Evolutionary conservation across 768 basidiomycete species (phyloP), one percentile per base, ranked within the genome.

Genomic region (Tulasnella sp.): DNA sequence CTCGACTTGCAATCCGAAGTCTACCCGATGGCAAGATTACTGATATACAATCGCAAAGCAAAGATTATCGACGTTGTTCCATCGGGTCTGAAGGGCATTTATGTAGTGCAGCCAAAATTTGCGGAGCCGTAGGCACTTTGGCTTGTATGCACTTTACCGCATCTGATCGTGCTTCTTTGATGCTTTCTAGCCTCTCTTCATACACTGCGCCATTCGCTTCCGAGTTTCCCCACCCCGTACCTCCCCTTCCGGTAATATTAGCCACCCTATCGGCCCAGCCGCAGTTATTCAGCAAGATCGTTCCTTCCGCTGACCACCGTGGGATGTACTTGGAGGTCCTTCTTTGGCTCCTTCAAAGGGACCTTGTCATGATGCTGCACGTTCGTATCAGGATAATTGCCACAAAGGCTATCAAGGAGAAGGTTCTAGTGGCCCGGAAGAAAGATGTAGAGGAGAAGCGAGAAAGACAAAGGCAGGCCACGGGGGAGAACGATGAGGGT

Each of bases 61-160:
- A 94, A 94, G 79, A 85, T 99, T 36, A 91, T 97, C 58, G 96
- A 98, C 78, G 88, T 90, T 22, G 89, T 99, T 39, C 93, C 95
- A 80, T 84, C 83, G 3, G 88, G 90, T 67, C 82, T 98, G 64
- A 91, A 93, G 82, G 96, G 93, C 0, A 87, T 94, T 0, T 97
- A 96, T 80, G 87, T 89, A 4, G 85, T 96, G 54, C 88, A 93
- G 19, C 86, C 89, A 3, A 88, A 86, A 79, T 88, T 93, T 78
- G 84, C 88, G 77, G 84, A 39, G n/a, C 85, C 90, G 89, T 91
- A 83, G 79, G 91, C 86, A 45, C n/a, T 7, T 19, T 34, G 8
- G 64, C 22, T 5, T 31, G 3, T 22, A 25, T 74, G 37, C 76
- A 1, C 19, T 39, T 73, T 22, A 19, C 81, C 81, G 78, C 78